These are phyloP conservation scores for Cryptococcus sp. DNA, from an alignment of 1,284 basidiomycete genomes.

Conservation along the genomic window DNA sequence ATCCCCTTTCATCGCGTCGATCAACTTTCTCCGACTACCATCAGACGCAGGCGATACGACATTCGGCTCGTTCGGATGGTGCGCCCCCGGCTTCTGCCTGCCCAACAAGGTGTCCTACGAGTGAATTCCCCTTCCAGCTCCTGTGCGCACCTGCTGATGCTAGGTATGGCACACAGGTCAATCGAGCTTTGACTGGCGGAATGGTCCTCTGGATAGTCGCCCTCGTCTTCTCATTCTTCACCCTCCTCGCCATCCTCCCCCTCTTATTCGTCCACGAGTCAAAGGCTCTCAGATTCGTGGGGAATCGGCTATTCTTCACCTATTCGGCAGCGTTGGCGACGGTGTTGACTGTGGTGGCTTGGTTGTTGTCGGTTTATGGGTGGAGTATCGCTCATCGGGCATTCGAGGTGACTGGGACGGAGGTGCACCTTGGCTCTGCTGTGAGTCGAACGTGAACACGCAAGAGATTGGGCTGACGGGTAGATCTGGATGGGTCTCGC, in stretches of 20 bases:
- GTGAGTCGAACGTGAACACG: constrained; percentile 19
- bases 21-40: constrained; percentile 33
- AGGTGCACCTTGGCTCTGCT: constrained; percentile 31
- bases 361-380: constrained; percentile 42
- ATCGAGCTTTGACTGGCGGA: constrained; percentile 34
- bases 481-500: constrained; percentile 42
- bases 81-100: constrained; percentile 26
- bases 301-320: constrained; percentile 35
- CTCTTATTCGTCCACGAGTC: constrained; percentile 38
- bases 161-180: constrained; percentile 36
- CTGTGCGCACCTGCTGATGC: not conserved
- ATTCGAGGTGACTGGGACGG: constrained; percentile 20
- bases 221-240: constrained; percentile 36
- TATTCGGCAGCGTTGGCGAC: constrained; percentile 25
- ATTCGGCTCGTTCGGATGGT: constrained; percentile 44
- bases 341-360: constrained; percentile 21
- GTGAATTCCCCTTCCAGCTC: constrained; percentile 15
- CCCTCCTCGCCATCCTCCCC: constrained; percentile 33
- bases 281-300: constrained; percentile 29
- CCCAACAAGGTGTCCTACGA: constrained; percentile 31
- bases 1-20: constrained; percentile 37
- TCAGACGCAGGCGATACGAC: constrained; percentile 14
- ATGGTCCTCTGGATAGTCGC: constrained; percentile 44
- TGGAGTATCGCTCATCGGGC: constrained; percentile 40
- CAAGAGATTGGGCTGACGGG: not conserved